Evolutionary conservation across 106 monocot species (phyloP).

Genomic region (Acorus gramineus): DNA sequence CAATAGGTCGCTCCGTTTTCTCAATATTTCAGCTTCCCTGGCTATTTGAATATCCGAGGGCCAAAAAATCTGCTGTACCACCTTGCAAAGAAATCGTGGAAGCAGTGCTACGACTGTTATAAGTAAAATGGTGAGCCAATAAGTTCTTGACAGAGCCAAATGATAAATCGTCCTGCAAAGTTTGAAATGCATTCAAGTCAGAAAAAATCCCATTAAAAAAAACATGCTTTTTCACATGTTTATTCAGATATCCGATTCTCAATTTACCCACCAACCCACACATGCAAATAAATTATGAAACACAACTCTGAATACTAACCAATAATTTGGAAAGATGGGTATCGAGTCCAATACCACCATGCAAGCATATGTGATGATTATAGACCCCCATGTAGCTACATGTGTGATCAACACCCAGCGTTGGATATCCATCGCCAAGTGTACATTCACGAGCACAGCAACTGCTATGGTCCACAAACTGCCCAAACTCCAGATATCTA

Average conservation of each 20-base stretch:
- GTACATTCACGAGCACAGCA: constrained; percentile 88
- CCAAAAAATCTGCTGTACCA: constrained; percentile 61
- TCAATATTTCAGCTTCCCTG: constrained; percentile 80
- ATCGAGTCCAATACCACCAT: constrained; percentile 87
- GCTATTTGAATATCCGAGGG: constrained; percentile 96
- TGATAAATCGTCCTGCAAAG: constrained; percentile 87
- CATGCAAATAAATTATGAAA: neutral
- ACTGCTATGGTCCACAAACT: constrained; percentile 94
- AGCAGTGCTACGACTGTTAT: constrained; percentile 74
- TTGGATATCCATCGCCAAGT: constrained; percentile 87
- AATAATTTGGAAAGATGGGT: constrained; percentile 80
- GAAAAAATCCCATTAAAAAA: neutral
- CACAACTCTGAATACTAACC: constrained; percentile 35
- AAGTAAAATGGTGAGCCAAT: constrained; percentile 83
- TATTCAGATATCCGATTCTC: too few species aligned
- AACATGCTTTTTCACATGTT: too few species aligned
- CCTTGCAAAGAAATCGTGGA: constrained; percentile 80
- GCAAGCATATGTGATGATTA: constrained; percentile 60
- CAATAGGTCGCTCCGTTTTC: constrained; percentile 23
- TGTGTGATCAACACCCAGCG: constrained; percentile 82
- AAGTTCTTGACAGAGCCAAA: constrained; percentile 46
- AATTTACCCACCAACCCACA: too few species aligned
- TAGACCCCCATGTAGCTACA: constrained; percentile 82
- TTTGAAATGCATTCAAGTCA: constrained; percentile 6
- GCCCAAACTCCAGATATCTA: constrained; percentile 95